These are phyloP conservation scores for Zalaria obscura DNA, from an alignment of 2,329 filamentous ascomycete species.

Conservation along the genomic window DNA sequence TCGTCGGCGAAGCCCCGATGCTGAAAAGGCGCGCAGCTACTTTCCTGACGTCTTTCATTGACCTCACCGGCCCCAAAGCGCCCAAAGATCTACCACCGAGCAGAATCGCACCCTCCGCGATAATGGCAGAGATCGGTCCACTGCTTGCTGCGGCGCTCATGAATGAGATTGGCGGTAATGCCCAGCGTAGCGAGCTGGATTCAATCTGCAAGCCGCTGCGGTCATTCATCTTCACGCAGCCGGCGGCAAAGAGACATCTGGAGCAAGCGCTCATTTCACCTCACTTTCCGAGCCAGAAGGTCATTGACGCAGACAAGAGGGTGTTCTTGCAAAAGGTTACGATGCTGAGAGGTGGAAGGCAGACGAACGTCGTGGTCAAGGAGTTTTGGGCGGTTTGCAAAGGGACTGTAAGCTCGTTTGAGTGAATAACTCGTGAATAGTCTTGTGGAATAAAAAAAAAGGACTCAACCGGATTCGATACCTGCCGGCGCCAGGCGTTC, in stretches of 20 bases:
- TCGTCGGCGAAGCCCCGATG: constrained; percentile 58
- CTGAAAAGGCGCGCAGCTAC: constrained; percentile 61
- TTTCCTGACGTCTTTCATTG: constrained; percentile 35
- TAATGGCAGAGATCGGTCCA: constrained; percentile 47
- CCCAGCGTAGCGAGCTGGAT: constrained; percentile 58
- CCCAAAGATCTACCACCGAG: constrained; percentile 12
- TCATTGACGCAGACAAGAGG: constrained; percentile 44
- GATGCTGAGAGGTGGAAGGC: constrained; percentile 47
- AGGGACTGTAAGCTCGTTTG: constrained; percentile 19
- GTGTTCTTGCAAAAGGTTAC: constrained; percentile 53
- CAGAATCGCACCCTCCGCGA: constrained; percentile 10
- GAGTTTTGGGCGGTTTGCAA: constrained; percentile 62
- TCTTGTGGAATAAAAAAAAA: too few species aligned
- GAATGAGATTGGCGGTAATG: constrained; percentile 53
- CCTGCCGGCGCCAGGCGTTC: background rate
- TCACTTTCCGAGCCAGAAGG: constrained; percentile 41
- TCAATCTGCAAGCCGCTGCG: constrained; percentile 57
- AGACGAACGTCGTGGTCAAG: constrained; percentile 52
- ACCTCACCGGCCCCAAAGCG: background rate
- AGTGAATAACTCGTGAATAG: background rate
- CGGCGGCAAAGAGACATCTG: constrained; percentile 24
- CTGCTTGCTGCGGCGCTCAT: constrained; percentile 45
- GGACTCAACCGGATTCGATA: background rate
- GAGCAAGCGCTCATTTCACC: constrained; percentile 39
- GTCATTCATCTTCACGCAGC: constrained; percentile 34